phyloP scores from a whole-genome alignment of 768 basidiomycete genomes.

The Tylopilus vinaceipallidus region DNA sequence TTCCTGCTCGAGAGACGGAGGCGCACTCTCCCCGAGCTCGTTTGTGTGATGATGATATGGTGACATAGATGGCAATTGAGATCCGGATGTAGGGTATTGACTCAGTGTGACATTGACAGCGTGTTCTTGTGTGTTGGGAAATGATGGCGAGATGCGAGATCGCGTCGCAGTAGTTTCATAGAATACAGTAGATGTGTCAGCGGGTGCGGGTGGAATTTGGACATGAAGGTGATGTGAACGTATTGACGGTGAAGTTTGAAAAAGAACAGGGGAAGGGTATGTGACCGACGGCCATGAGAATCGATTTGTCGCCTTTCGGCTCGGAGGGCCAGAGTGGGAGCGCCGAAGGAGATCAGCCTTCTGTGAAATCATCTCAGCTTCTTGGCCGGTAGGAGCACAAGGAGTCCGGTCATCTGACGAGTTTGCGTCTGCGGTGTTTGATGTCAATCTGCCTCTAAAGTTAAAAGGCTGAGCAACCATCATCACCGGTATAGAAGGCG shows the following conservation, averaged over 20 bases:
- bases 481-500: conserved; percentile 13
- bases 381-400: conserved; percentile 3
- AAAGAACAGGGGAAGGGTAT: conserved; percentile 48
- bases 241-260: conserved; percentile 39
- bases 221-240: conserved; percentile 33
- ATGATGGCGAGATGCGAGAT: conserved; percentile 24
- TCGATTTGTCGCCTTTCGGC: conserved; percentile 35
- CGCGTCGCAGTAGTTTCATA: conserved; percentile 55
- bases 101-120: conserved; percentile 22
- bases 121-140: conserved; percentile 18
- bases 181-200: conserved; percentile 60
- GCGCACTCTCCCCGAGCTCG: conserved; percentile 7
- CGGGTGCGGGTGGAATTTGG: conserved; percentile 29
- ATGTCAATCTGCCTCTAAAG: conserved; percentile 28
- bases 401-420: conserved; percentile 2
- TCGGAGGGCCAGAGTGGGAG: conserved; percentile 43
- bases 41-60: conserved; percentile 28
- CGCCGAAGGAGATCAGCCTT: conserved; percentile 42
- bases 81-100: conserved; percentile 32
- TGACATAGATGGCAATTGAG: conserved; percentile 34
- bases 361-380: conserved; percentile 23
- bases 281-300: conserved; percentile 40
- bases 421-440: conserved; percentile 13
- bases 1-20: conserved; percentile 22
- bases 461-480: conserved; percentile 6